Evolutionary conservation across 305 asterid genomes (phyloP).

Genomic region (Ruellia speciosa): DNA sequence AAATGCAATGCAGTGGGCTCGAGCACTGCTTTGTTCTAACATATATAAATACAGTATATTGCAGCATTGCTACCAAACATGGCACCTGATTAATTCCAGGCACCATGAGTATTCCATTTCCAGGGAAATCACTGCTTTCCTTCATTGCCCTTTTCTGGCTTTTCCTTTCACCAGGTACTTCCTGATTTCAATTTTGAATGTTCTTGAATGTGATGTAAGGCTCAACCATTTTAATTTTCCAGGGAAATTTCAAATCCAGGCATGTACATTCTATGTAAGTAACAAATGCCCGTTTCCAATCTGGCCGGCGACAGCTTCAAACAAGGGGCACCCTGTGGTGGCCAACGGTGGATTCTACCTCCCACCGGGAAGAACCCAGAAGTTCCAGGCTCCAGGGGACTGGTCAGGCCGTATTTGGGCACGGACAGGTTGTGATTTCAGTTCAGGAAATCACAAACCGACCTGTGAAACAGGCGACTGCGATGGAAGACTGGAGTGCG

Average conservation of each 20-base stretch:
- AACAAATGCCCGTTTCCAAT: conserved; percentile 75
- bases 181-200: not conserved
- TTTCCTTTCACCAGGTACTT: conserved; percentile 36
- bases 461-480: conserved; percentile 69
- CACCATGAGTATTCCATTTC: conserved; percentile 29
- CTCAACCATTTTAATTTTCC: conserved; percentile 1
- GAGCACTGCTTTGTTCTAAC: not conserved
- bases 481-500: conserved; percentile 54
- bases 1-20: not conserved
- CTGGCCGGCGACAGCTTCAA: conserved; percentile 87
- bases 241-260: conserved; percentile 31
- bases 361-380: conserved; percentile 31
- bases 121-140: conserved; percentile 11
- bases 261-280: conserved; percentile 48
- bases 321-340: conserved; percentile 52
- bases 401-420: conserved; percentile 89
- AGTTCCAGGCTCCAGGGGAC: conserved; percentile 37
- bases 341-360: conserved; percentile 75
- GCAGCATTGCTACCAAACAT: conserved; percentile 1
- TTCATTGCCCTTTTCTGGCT: conserved; percentile 27
- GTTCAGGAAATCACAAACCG: conserved; percentile 20
- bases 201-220: not conserved
- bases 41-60: not conserved
- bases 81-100: conserved; percentile 2
- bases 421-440: conserved; percentile 66